phyloP scores from a whole-genome alignment of 495 filamentous ascomycete species.

The Tetracladium marchalianum region DNA sequence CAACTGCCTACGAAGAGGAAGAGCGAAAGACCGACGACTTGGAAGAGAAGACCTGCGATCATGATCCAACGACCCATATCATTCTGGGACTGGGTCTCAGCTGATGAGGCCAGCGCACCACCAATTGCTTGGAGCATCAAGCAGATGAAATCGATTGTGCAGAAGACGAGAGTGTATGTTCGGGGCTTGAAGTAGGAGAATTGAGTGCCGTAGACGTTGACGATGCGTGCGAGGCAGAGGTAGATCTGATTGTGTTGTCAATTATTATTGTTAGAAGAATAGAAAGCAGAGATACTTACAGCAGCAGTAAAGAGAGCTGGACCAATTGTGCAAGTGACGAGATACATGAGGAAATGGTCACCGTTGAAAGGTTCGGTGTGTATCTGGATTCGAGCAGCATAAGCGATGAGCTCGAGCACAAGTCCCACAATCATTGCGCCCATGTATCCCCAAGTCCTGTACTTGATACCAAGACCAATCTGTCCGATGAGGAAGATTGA shows the following conservation, averaged over 20 bases:
- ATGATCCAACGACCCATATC: slow-evolving; percentile 19
- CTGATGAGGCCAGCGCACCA: slow-evolving; percentile 39
- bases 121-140: slow-evolving; percentile 46
- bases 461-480: slow-evolving; percentile 10
- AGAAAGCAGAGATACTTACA: slow-evolving; percentile 8
- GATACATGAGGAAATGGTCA: slow-evolving; percentile 28
- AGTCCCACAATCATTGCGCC: slow-evolving; percentile 27
- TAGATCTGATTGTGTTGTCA: slow-evolving; percentile 29
- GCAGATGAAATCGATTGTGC: slow-evolving; percentile 41
- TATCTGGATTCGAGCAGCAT: slow-evolving; percentile 28
- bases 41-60: slow-evolving; percentile 18
- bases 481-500: slow-evolving; percentile 17
- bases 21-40: slow-evolving; percentile 14
- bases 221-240: slow-evolving; percentile 42
- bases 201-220: slow-evolving; percentile 33
- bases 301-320: slow-evolving; percentile 46
- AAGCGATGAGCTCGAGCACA: slow-evolving; percentile 29
- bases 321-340: slow-evolving; percentile 43
- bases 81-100: slow-evolving; percentile 15
- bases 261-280: background rate
- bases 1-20: slow-evolving; percentile 11
- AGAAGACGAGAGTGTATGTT: slow-evolving; percentile 42
- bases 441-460: slow-evolving; percentile 28
- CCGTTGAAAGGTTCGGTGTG: slow-evolving; percentile 29
- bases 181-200: slow-evolving; percentile 39